Evolutionary conservation across 2,329 filamentous ascomycete genomes (phyloP).

Genomic region (Aspergillus persii): DNA sequence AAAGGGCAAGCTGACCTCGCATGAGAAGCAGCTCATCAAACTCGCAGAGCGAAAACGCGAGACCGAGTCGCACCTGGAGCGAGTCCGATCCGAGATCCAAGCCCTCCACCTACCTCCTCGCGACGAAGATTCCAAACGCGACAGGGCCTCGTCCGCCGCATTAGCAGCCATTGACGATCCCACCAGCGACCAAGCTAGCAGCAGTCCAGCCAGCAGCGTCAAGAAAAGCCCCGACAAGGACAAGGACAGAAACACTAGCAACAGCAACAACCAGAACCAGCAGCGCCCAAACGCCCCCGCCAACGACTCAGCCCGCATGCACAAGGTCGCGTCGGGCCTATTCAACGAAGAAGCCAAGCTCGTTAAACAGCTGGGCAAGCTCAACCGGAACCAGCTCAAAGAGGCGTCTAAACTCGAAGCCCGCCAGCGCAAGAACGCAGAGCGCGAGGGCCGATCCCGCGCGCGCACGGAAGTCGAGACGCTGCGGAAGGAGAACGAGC

Average conservation of each 20-base stretch:
- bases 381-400: conserved; percentile 43
- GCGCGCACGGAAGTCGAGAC: conserved; percentile 44
- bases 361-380: conserved; percentile 39
- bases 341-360: conserved; percentile 36
- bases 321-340: conserved; percentile 32
- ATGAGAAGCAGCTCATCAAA: conserved; percentile 46
- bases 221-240: conserved; percentile 1
- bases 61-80: conserved; percentile 38
- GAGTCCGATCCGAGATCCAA: conserved; percentile 34
- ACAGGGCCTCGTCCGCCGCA: conserved; percentile 10
- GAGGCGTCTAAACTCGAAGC: conserved; percentile 40
- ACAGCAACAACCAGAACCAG: conserved; percentile 6
- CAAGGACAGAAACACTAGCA: neutral
- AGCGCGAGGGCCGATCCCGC: conserved; percentile 45
- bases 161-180: conserved; percentile 17
- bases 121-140: conserved; percentile 8
- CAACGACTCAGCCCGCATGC: conserved; percentile 22
- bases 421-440: conserved; percentile 35
- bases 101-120: conserved; percentile 20
- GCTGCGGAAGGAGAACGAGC: conserved; percentile 48
- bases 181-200: conserved; percentile 18
- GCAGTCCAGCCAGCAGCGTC: conserved; percentile 13
- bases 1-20: conserved; percentile 32
- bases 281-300: conserved; percentile 10
- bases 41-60: conserved; percentile 41